Conservation (phyloP, 108 stramenopile species). For the Discostella stelligeroides region DNA sequence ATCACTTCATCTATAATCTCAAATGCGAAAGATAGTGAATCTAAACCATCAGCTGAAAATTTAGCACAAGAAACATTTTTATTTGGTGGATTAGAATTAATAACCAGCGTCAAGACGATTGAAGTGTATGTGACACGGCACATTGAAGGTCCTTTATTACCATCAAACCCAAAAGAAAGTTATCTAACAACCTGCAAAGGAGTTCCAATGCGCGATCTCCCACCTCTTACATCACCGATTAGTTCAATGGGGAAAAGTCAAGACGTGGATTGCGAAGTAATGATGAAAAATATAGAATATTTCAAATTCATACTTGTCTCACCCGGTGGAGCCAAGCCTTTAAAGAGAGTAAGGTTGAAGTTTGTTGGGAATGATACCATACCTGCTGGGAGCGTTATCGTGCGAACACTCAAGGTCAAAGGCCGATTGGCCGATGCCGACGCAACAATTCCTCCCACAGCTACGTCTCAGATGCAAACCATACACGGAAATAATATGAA, state of each 20-base stretch:
- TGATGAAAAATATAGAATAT: background rate
- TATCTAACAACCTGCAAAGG: constrained; percentile 49
- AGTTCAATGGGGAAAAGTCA: constrained; percentile 2
- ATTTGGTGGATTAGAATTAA: constrained; percentile 48
- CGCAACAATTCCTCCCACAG: constrained; percentile 1
- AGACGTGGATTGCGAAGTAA: background rate
- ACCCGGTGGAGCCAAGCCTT: constrained; percentile 44
- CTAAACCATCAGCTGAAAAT: background rate
- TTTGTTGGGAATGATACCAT: constrained; percentile 3
- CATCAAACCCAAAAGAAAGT: constrained; percentile 13
- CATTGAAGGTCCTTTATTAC: background rate
- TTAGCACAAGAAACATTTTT: constrained; percentile 18
- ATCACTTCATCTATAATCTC: constrained; percentile 9
- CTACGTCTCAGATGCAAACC: constrained; percentile 2
- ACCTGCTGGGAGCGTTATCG: constrained; percentile 16
- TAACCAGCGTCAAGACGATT: constrained; percentile 30
- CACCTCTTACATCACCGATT: constrained; percentile 1
- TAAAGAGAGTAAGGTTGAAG: constrained; percentile 31
- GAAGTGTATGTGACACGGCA: constrained; percentile 28
- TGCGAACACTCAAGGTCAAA: constrained; percentile 35
- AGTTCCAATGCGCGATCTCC: constrained; percentile 31
- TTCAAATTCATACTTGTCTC: constrained; percentile 41
- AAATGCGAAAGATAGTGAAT: background rate
- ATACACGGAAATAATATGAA: too few species aligned
- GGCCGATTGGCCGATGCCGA: constrained; percentile 31